phyloP scores from a whole-genome alignment of 345 rosid species.

The Turnera subulata region DNA sequence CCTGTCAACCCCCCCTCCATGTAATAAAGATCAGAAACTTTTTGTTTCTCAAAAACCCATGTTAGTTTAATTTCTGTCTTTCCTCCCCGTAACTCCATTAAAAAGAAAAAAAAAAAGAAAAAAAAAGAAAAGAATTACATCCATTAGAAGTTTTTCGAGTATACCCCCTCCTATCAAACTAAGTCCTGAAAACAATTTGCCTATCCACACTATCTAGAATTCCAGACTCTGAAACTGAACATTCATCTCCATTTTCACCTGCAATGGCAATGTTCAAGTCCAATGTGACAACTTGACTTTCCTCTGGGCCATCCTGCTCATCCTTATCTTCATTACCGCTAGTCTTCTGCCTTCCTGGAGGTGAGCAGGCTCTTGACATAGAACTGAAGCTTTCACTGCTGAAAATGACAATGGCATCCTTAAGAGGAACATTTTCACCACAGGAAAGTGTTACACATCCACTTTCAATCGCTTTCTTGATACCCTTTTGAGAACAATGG shows the following conservation, averaged over 20 bases:
- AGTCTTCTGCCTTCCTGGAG: conserved; percentile 19
- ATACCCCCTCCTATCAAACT: conserved; percentile 20
- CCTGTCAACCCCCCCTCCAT: conserved; percentile 11
- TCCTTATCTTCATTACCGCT: conserved; percentile 18
- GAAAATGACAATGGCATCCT: conserved; percentile 61
- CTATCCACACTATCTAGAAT: conserved; percentile 41
- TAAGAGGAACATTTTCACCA: conserved; percentile 46
- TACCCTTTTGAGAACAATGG: conserved; percentile 22
- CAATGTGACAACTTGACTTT: conserved; percentile 20
- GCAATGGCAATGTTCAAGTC: conserved; percentile 60
- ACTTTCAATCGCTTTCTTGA: conserved; percentile 40
- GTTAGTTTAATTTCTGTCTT: conserved; percentile 29
- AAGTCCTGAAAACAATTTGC: conserved; percentile 41
- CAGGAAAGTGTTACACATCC: conserved; percentile 37
- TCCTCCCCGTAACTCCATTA: conserved; percentile 18
- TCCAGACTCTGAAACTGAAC: conserved; percentile 18
- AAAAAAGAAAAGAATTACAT: conserved; percentile 10
- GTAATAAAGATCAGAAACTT: conserved; percentile 10
- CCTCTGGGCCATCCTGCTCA: conserved; percentile 10
- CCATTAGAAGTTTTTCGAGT: neutral
- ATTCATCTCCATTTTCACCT: conserved; percentile 18
- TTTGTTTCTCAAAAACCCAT: conserved; percentile 2
- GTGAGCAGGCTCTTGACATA: conserved; percentile 29
- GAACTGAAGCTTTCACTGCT: conserved; percentile 36
- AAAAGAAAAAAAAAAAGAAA: neutral